A percentile compares a stretch with the other conserved stretches of the same genome.
Conservation (phyloP, 2,329 filamentous ascomycete genomes). For the Cucurbitaria berberidis region DNA sequence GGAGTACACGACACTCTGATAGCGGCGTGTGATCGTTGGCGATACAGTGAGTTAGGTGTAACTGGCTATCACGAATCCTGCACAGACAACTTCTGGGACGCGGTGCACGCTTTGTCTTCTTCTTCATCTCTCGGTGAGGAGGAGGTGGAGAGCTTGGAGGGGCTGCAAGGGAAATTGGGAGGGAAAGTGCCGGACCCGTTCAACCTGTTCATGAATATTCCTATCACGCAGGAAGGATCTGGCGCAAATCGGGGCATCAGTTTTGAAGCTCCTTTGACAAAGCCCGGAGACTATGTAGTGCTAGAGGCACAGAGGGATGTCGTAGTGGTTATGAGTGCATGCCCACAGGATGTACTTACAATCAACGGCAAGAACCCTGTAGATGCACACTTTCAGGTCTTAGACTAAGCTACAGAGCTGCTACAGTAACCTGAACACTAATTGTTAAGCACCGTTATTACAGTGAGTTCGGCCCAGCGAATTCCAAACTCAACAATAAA, state of each 20-base stretch:
- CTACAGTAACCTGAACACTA: no score
- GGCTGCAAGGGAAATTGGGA: slow-evolving; percentile 29
- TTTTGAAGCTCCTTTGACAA: slow-evolving; percentile 51
- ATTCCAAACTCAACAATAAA: slow-evolving; percentile 21
- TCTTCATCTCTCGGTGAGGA: slow-evolving; percentile 13
- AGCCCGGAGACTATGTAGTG: slow-evolving; percentile 52
- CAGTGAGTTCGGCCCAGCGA: slow-evolving; percentile 20
- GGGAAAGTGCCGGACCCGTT: slow-evolving; percentile 43
- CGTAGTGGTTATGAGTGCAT: slow-evolving; percentile 56
- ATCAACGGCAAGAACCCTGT: slow-evolving; percentile 53
- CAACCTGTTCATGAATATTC: slow-evolving; percentile 55
- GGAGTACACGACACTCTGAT: slow-evolving; percentile 46
- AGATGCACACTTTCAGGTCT: slow-evolving; percentile 52
- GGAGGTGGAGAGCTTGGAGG: slow-evolving; percentile 25
- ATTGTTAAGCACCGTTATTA: background rate
- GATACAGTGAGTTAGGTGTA: slow-evolving; percentile 43
- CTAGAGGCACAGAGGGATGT: slow-evolving; percentile 54
- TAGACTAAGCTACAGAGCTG: slow-evolving; percentile 13
- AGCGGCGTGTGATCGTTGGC: slow-evolving; percentile 46
- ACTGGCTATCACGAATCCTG: slow-evolving; percentile 43
- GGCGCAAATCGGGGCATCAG: slow-evolving; percentile 40
- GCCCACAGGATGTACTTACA: slow-evolving; percentile 53
- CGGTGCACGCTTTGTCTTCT: slow-evolving; percentile 26
- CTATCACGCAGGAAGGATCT: slow-evolving; percentile 48
- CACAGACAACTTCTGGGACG: slow-evolving; percentile 47